These are phyloP conservation scores for Metroxylon sagu DNA, from an alignment of 176 grass and related monocot genomes.

Conservation along the genomic window DNA sequence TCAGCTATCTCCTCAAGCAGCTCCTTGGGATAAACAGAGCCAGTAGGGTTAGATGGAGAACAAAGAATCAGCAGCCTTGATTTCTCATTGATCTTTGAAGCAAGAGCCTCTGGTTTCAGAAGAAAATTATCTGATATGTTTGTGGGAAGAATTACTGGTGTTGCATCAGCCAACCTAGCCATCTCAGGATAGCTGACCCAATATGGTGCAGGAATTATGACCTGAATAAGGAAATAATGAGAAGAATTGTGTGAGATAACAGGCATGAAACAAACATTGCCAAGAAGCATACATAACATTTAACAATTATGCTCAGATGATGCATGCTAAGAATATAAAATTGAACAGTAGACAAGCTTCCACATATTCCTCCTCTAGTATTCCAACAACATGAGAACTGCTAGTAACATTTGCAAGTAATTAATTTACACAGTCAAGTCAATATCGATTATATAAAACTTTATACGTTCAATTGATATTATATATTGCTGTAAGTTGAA, in stretches of 20 bases:
- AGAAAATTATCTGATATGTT: slow-evolving; percentile 79
- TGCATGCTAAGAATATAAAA: too few relatives aligned
- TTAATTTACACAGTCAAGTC: too few relatives aligned
- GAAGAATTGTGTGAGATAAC: background rate
- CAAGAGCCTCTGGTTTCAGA: slow-evolving; percentile 50
- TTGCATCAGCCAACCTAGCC: slow-evolving; percentile 72
- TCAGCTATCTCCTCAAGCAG: slow-evolving; percentile 78
- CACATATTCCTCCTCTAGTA: too few relatives aligned
- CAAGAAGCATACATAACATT: too few relatives aligned
- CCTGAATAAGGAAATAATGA: slow-evolving; percentile 25
- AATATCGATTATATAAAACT: too few relatives aligned
- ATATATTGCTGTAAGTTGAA: too few relatives aligned
- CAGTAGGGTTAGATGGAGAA: slow-evolving; percentile 96
- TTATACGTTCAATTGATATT: too few relatives aligned
- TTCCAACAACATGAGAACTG: too few relatives aligned
- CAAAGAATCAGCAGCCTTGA: slow-evolving; percentile 82
- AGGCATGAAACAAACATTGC: too few relatives aligned
- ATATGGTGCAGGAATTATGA: slow-evolving; percentile 80
- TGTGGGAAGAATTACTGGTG: slow-evolving; percentile 72
- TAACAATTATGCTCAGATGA: too few relatives aligned
- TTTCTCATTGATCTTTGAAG: slow-evolving; percentile 67
- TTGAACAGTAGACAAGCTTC: too few relatives aligned
- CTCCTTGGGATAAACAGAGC: slow-evolving; percentile 83
- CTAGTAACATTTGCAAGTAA: too few relatives aligned
- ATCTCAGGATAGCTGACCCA: slow-evolving; percentile 98